Conservation (phyloP, 2,329 filamentous ascomycete species). For the Trichoderma gracile region DNA sequence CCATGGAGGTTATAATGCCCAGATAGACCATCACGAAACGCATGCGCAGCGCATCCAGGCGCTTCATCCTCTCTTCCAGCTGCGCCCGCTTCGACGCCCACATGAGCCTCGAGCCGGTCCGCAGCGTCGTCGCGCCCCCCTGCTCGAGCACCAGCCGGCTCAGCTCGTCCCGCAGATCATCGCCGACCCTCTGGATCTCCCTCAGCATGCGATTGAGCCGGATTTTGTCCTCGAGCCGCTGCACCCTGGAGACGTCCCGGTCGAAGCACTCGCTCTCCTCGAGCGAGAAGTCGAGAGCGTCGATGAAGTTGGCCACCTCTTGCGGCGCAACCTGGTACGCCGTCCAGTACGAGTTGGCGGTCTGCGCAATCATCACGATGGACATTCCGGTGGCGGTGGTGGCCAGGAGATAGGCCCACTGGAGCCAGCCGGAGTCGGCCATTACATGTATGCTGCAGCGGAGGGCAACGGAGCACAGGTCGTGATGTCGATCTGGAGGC, state of each 20-base stretch:
- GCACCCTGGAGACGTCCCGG: slow-evolving; percentile 58
- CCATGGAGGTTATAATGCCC: slow-evolving; percentile 52
- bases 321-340: slow-evolving; percentile 60
- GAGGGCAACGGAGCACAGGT: slow-evolving; percentile 29
- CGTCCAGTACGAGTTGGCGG: slow-evolving; percentile 52
- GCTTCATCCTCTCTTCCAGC: slow-evolving; percentile 59
- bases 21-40: slow-evolving; percentile 65
- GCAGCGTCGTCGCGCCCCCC: slow-evolving; percentile 45
- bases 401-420: slow-evolving; percentile 60
- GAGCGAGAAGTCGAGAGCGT: slow-evolving; percentile 62
- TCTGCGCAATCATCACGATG: slow-evolving; percentile 55
- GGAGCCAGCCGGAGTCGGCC: slow-evolving; percentile 52
- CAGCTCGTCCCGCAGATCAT: slow-evolving; percentile 62
- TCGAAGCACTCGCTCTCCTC: slow-evolving; percentile 66
- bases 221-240: slow-evolving; percentile 62
- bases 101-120: slow-evolving; percentile 52
- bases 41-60: slow-evolving; percentile 63
- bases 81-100: slow-evolving; percentile 58
- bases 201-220: slow-evolving; percentile 58
- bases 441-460: slow-evolving; percentile 42
- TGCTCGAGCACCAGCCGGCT: slow-evolving; percentile 54
- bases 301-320: slow-evolving; percentile 59
- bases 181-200: slow-evolving; percentile 62
- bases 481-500: slow-evolving; percentile 26
- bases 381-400: slow-evolving; percentile 60